Evolutionary conservation across 345 rosid species (phyloP).

Genomic region (Acer saccharum): DNA sequence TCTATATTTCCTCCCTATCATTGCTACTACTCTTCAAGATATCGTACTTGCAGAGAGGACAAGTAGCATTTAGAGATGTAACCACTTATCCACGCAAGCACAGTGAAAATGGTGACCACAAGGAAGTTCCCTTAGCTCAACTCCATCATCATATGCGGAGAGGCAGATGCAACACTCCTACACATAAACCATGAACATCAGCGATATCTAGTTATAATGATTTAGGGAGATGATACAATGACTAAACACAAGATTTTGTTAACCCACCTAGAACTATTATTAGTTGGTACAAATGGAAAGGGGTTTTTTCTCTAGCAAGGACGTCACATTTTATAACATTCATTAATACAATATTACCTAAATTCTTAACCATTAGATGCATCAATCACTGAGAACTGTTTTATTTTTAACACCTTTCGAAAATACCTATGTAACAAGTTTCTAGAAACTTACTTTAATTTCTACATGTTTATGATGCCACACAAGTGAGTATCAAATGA

Average conservation of each 20-base stretch:
- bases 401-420: not conserved
- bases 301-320: not conserved
- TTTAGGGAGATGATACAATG: not conserved
- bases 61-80: slow-evolving; percentile 83
- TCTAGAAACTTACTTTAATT: not conserved
- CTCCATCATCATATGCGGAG: slow-evolving; percentile 80
- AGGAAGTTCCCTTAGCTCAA: slow-evolving; percentile 89
- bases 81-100: slow-evolving; percentile 92
- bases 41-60: slow-evolving; percentile 98
- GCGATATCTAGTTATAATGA: not conserved
- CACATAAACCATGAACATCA: slow-evolving; percentile 23
- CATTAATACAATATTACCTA: not conserved
- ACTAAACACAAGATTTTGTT: not conserved
- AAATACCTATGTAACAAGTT: not conserved
- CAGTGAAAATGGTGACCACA: slow-evolving; percentile 96
- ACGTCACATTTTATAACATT: not conserved
- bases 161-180: slow-evolving; percentile 99
- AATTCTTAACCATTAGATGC: not conserved
- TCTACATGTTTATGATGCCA: not conserved
- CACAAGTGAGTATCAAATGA: not conserved
- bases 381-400: not conserved
- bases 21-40: slow-evolving; percentile 73
- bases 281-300: not conserved
- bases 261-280: not conserved
- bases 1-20: slow-evolving; percentile 67